phyloP scores from a whole-genome alignment of 805 yeast species.

The Saccharomycopsis fibuligera region DNA sequence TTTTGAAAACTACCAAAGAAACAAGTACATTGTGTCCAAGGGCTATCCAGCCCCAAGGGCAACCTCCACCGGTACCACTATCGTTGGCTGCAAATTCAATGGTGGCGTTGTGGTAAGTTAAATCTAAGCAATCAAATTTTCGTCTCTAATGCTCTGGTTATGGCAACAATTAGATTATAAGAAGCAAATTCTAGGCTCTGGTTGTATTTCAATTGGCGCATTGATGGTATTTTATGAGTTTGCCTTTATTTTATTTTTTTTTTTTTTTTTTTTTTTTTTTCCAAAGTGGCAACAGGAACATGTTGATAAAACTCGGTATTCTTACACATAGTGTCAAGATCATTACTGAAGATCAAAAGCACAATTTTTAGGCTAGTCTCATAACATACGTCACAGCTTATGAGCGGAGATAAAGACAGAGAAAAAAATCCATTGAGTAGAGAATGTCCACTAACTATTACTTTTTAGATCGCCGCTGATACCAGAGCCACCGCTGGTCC shows the following conservation, averaged over 20 bases:
- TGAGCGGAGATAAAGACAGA: too few relatives aligned
- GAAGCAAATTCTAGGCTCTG: background rate
- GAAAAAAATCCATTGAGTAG: too few relatives aligned
- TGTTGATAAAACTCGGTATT: too few relatives aligned
- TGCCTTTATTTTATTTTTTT: background rate
- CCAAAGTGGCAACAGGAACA: too few relatives aligned
- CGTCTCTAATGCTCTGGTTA: background rate
- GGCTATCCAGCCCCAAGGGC: conserved; percentile 81
- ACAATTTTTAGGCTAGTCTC: too few relatives aligned
- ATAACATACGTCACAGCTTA: too few relatives aligned
- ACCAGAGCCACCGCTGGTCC: conserved; percentile 97
- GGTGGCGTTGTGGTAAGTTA: conserved; percentile 78
- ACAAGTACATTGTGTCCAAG: conserved; percentile 59
- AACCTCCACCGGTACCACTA: conserved; percentile 98
- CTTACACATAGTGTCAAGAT: too few relatives aligned
- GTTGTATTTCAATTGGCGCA: background rate
- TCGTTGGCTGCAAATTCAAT: conserved; percentile 89
- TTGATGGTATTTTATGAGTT: background rate
- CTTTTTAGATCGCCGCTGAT: conserved; percentile 89
- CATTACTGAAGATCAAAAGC: too few relatives aligned
- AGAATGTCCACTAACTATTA: too few relatives aligned
- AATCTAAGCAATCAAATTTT: background rate
- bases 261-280: too few relatives aligned
- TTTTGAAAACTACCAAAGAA: conserved; percentile 91
- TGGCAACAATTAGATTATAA: background rate